Evolutionary conservation across 2,329 filamentous ascomycete genomes (phyloP).

Genomic region (Plenodomus tracheiphilus): DNA sequence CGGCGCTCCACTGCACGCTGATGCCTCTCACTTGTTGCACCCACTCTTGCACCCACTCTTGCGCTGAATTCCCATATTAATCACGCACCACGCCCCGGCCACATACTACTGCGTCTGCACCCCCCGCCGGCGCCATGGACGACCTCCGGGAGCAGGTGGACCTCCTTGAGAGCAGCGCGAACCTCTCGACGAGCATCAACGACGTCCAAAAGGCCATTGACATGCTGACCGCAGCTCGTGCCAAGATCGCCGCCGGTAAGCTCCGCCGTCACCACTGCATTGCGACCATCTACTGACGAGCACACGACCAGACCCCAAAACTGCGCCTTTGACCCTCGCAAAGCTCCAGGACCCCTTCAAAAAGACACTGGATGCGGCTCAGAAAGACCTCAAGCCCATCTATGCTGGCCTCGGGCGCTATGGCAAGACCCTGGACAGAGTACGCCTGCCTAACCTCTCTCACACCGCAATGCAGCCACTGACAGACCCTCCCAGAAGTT

Average conservation of each 20-base stretch:
- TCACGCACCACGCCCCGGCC: conserved; percentile 1
- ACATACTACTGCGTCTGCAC: conserved; percentile 6
- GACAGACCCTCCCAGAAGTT: conserved; percentile 54
- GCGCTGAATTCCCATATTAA: conserved; percentile 8
- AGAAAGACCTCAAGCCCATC: conserved; percentile 78
- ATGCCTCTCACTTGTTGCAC: conserved; percentile 1
- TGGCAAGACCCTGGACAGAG: conserved; percentile 82
- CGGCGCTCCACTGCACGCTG: conserved; percentile 4
- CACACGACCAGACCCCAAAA: conserved; percentile 62
- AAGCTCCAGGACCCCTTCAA: conserved; percentile 87
- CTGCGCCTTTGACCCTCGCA: conserved; percentile 73
- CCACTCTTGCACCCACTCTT: neutral
- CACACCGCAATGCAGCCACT: conserved; percentile 4
- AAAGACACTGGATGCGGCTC: conserved; percentile 76
- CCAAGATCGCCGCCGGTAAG: conserved; percentile 68
- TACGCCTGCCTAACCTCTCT: conserved; percentile 40
- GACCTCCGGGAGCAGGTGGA: conserved; percentile 73
- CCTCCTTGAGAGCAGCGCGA: conserved; percentile 69
- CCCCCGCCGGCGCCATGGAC: conserved; percentile 55
- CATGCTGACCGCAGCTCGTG: conserved; percentile 71
- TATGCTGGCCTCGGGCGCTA: conserved; percentile 82
- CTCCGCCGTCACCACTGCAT: neutral
- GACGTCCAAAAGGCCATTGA: conserved; percentile 86
- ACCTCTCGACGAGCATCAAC: conserved; percentile 70
- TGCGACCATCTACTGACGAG: conserved; percentile 15